Percentiles rank a stretch among this genome's conserved stretches.
Conservation (phyloP, 2,329 filamentous ascomycete genomes). For the Furcasterigmium sp. region DNA sequence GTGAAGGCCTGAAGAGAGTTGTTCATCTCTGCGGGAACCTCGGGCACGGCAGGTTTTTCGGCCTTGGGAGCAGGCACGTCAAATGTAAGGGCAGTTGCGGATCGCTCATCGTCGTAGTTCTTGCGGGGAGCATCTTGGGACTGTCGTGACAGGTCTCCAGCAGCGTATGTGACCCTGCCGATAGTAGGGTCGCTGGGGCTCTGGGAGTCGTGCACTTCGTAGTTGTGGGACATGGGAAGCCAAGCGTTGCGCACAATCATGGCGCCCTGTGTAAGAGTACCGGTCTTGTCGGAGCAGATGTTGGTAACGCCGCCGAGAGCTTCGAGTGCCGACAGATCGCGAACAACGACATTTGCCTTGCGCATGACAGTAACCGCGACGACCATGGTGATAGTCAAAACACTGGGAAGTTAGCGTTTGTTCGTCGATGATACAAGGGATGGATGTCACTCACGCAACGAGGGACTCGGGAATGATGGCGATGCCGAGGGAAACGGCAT, state of each 20-base stretch:
- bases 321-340: conserved; percentile 62
- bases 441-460: conserved; percentile 43
- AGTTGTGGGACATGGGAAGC: conserved; percentile 52
- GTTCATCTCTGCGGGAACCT: conserved; percentile 37
- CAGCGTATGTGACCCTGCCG: conserved; percentile 45
- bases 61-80: conserved; percentile 56
- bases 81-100: conserved; percentile 54
- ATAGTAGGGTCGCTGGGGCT: conserved; percentile 57
- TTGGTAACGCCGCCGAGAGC: conserved; percentile 67
- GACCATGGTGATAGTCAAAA: conserved; percentile 66
- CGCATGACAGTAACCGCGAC: conserved; percentile 61
- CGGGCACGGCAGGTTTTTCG: conserved; percentile 27
- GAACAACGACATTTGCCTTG: conserved; percentile 58
- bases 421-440: too few species aligned
- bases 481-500: conserved; percentile 53
- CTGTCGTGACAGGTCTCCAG: conserved; percentile 22
- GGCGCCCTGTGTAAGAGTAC: conserved; percentile 62
- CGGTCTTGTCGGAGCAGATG: conserved; percentile 71
- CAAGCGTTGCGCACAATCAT: conserved; percentile 66
- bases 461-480: conserved; percentile 61
- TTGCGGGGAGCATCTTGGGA: conserved; percentile 30
- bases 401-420: too few species aligned
- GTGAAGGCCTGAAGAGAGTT: conserved; percentile 46
- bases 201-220: conserved; percentile 57
- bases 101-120: conserved; percentile 56